A percentile compares a stretch with the other conserved stretches of the same genome.
These are phyloP conservation scores for Geranomyces michiganensis DNA, from an alignment of 192 early-diverging fungal species.

Conservation along the genomic window DNA sequence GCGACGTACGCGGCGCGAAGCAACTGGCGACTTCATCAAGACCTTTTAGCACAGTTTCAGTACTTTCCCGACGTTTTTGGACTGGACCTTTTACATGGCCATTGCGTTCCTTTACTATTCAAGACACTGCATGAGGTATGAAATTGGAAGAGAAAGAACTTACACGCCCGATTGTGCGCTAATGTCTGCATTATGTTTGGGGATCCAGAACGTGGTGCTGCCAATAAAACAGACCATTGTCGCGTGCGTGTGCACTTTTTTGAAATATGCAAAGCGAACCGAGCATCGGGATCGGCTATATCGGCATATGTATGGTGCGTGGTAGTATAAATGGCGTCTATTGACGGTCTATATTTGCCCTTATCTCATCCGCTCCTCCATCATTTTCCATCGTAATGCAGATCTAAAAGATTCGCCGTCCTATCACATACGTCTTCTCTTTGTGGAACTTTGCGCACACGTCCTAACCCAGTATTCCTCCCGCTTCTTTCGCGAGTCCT, in stretches of 20 bases:
- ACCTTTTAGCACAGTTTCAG: constrained; percentile 45
- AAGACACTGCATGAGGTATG: constrained; percentile 45
- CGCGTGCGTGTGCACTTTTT: constrained; percentile 38
- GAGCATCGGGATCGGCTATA: constrained; percentile 47
- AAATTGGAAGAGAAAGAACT: not conserved
- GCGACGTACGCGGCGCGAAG: constrained; percentile 36
- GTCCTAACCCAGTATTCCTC: constrained; percentile 44
- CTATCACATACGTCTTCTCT: constrained; percentile 44
- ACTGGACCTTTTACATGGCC: constrained; percentile 46
- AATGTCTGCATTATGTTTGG: not conserved
- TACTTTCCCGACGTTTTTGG: constrained; percentile 52
- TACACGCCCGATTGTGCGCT: not conserved
- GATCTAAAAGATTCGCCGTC: constrained; percentile 44
- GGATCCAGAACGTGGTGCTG: constrained; percentile 44
- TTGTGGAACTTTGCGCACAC: constrained; percentile 36
- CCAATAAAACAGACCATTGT: constrained; percentile 50
- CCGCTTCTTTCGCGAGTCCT: constrained; percentile 42
- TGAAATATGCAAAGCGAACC: constrained; percentile 33
- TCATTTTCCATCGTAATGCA: not conserved
- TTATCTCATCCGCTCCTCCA: not conserved
- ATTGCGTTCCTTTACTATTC: constrained; percentile 51
- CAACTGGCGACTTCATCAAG: constrained; percentile 49
- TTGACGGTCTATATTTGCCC: not conserved
- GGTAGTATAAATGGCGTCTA: not conserved
- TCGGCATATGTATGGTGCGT: constrained; percentile 45